Percentiles rank a stretch among this genome's conserved stretches.
phyloP scores from a whole-genome alignment of 805 yeast species.

The Saccharomyces mikatae region DNA sequence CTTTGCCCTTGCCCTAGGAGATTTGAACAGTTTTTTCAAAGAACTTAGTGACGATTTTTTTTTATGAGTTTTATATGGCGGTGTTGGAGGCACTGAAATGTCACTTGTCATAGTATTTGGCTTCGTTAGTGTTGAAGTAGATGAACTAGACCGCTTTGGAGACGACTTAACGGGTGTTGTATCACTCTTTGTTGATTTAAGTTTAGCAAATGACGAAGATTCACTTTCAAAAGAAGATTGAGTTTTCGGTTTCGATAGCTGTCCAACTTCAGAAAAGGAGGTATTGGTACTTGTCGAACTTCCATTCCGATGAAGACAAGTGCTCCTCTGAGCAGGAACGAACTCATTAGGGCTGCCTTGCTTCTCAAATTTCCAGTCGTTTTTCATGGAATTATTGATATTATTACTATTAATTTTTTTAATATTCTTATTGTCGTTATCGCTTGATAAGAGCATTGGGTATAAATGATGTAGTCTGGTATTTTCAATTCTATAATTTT shows the following conservation, averaged over 20 bases:
- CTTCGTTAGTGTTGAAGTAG: not conserved
- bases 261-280: constrained; percentile 7
- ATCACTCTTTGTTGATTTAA: not conserved
- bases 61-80: constrained; percentile 16
- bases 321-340: not conserved
- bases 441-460: not conserved
- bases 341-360: not conserved
- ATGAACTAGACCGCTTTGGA: not conserved
- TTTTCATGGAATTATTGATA: not conserved
- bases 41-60: constrained; percentile 26
- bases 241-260: constrained; percentile 15
- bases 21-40: constrained; percentile 25
- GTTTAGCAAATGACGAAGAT: constrained; percentile 3
- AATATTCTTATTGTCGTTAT: not conserved
- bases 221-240: constrained; percentile 20
- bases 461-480: constrained; percentile 2
- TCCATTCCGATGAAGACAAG: constrained; percentile 6
- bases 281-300: constrained; percentile 12
- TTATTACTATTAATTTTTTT: not conserved
- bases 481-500: constrained; percentile 13
- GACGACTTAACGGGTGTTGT: not conserved
- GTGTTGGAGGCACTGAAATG: constrained; percentile 6
- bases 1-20: constrained; percentile 17
- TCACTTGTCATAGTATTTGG: not conserved
- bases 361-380: not conserved